Evolutionary conservation across 2,329 filamentous ascomycete species (phyloP).

Genomic region (Alternaria hordeiaustralica): DNA sequence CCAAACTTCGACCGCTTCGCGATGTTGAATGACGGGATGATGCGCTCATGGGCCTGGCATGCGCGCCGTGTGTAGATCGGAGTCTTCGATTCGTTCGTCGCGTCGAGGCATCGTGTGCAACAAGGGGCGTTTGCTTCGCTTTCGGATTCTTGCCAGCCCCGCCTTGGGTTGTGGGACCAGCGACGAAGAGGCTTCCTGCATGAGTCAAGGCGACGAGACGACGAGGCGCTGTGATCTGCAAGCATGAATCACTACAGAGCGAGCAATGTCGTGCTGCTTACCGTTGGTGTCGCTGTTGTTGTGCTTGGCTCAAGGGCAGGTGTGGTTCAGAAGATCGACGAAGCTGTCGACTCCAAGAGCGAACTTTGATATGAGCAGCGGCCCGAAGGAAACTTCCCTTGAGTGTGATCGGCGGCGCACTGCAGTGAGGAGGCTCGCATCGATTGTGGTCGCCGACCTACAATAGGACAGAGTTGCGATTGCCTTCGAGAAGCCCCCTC

Average conservation of each 20-base stretch:
- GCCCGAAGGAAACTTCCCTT: not conserved
- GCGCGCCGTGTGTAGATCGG: not conserved
- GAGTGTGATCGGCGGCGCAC: not conserved
- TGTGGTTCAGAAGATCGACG: not conserved
- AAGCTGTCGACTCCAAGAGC: not conserved
- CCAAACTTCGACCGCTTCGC: not conserved
- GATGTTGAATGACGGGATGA: not conserved
- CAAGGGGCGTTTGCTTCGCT: slow-evolving; percentile 4
- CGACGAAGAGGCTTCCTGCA: slow-evolving; percentile 1
- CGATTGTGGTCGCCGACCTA: not conserved
- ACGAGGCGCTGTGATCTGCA: not conserved
- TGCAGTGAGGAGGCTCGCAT: not conserved
- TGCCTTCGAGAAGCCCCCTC: not conserved
- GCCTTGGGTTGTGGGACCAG: slow-evolving; percentile 1
- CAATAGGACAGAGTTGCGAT: not conserved
- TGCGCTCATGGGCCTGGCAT: not conserved
- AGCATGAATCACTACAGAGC: not conserved
- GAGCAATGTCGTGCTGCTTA: not conserved
- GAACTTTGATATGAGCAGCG: not conserved
- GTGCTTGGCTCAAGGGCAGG: not conserved
- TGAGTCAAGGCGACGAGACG: not conserved
- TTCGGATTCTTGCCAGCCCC: slow-evolving; percentile 6
- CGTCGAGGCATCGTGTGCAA: slow-evolving; percentile 3
- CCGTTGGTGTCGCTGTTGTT: not conserved
- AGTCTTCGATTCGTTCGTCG: not conserved